Evolutionary conservation across 768 basidiomycete genomes (phyloP).

Genomic region (Pulveroboletus sp.): DNA sequence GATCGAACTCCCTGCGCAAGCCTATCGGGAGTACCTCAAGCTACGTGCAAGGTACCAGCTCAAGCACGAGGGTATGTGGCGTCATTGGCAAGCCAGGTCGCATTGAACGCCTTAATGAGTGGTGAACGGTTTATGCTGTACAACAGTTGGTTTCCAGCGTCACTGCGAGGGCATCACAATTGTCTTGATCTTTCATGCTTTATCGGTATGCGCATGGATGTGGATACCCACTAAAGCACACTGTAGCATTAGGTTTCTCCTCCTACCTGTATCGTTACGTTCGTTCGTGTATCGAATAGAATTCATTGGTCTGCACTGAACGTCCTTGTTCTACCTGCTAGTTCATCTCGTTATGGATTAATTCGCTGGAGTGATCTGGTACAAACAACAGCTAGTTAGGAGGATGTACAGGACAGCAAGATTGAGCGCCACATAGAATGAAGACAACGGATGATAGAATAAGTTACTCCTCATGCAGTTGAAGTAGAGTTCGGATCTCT

Average conservation of each 20-base stretch:
- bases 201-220: slow-evolving; percentile 3
- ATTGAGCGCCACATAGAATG: slow-evolving; percentile 7
- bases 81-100: slow-evolving; percentile 36
- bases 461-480: slow-evolving; percentile 24
- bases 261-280: slow-evolving; percentile 17
- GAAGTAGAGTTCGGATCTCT: slow-evolving; percentile 37
- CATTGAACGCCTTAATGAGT: slow-evolving; percentile 4
- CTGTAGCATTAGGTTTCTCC: slow-evolving; percentile 21
- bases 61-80: slow-evolving; percentile 58
- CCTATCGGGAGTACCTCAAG: slow-evolving; percentile 54
- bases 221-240: slow-evolving; percentile 4
- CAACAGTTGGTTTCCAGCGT: neutral
- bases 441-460: slow-evolving; percentile 14
- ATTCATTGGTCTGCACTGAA: neutral
- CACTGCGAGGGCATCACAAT: neutral
- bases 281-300: slow-evolving; percentile 16
- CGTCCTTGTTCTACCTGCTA: too few species aligned
- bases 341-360: neutral
- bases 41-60: slow-evolving; percentile 49
- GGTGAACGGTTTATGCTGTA: neutral
- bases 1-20: slow-evolving; percentile 59
- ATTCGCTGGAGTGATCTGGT: neutral
- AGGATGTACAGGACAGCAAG: slow-evolving; percentile 7
- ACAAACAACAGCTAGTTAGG: slow-evolving; percentile 5
- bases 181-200: slow-evolving; percentile 1